phyloP scores from a whole-genome alignment of 208 protist species.

The Leishmania amazonensis region DNA sequence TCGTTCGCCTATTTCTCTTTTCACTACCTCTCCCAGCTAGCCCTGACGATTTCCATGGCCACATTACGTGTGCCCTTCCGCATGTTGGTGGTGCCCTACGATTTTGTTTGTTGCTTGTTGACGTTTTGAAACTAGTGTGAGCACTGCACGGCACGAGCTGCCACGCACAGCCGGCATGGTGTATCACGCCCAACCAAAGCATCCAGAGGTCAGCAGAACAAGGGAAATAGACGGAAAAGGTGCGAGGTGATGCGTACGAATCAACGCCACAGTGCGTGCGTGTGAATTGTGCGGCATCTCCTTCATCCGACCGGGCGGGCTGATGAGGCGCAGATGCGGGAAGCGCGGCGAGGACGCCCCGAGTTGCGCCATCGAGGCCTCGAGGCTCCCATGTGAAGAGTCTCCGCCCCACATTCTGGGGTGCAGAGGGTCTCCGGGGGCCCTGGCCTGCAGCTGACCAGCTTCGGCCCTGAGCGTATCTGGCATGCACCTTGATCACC shows the following conservation, averaged over 20 bases:
- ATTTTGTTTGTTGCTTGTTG: not conserved
- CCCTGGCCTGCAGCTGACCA: not conserved
- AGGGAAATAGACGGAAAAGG: not conserved
- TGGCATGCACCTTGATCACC: not conserved
- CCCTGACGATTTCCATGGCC: not conserved
- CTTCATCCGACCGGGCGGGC: not conserved
- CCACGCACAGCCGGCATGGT: not conserved
- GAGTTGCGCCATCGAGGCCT: not conserved
- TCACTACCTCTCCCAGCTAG: not conserved
- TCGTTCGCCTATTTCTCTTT: not conserved
- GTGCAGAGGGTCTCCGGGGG: not conserved
- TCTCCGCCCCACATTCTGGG: not conserved
- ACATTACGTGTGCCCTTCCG: not conserved
- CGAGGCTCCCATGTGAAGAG: not conserved
- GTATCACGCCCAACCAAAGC: not conserved
- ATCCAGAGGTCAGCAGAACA: not conserved
- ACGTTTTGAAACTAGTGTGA: not conserved
- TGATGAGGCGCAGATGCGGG: not conserved
- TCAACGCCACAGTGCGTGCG: not conserved
- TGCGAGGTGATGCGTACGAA: not conserved
- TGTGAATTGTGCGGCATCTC: not conserved
- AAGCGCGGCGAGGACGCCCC: not conserved
- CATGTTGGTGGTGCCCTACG: not conserved
- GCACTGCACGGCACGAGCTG: not conserved
- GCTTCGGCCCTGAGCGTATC: not conserved